These are phyloP conservation scores for Pseudocercospora ulei DNA, from an alignment of 2,329 filamentous ascomycete genomes.

Conservation along the genomic window DNA sequence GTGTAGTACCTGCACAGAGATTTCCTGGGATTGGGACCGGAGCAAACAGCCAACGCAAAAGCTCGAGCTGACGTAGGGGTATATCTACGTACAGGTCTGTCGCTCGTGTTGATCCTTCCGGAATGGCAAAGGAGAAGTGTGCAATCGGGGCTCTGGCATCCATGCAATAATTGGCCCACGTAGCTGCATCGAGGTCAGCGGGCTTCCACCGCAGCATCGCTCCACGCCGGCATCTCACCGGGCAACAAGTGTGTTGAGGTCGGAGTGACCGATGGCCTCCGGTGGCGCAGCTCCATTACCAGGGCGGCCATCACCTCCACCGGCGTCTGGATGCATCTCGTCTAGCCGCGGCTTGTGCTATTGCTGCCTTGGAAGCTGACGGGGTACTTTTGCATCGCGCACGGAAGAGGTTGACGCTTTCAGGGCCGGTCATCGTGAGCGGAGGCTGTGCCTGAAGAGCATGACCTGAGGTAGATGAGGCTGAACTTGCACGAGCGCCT, in stretches of 20 bases:
- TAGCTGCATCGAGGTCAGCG: conserved; percentile 13
- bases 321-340: conserved; percentile 2
- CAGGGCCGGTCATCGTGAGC: background rate
- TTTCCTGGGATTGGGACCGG: conserved; percentile 54
- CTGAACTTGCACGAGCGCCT: no score
- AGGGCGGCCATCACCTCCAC: background rate
- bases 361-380: background rate
- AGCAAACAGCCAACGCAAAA: conserved; percentile 65
- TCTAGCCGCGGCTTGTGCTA: background rate
- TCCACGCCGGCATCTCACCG: no score
- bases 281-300: background rate
- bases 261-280: background rate
- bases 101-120: conserved; percentile 53
- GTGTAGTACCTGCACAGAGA: background rate
- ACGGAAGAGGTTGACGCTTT: background rate
- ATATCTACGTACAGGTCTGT: conserved; percentile 62
- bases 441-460: background rate
- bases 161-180: conserved; percentile 65
- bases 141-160: conserved; percentile 60
- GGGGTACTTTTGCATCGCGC: background rate
- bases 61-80: conserved; percentile 70
- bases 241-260: background rate
- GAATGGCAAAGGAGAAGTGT: conserved; percentile 67
- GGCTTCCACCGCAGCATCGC: no score
- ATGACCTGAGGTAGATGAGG: conserved; percentile 5